phyloP scores from a whole-genome alignment of 179 eudicot species.

The Pouteria campechiana region DNA sequence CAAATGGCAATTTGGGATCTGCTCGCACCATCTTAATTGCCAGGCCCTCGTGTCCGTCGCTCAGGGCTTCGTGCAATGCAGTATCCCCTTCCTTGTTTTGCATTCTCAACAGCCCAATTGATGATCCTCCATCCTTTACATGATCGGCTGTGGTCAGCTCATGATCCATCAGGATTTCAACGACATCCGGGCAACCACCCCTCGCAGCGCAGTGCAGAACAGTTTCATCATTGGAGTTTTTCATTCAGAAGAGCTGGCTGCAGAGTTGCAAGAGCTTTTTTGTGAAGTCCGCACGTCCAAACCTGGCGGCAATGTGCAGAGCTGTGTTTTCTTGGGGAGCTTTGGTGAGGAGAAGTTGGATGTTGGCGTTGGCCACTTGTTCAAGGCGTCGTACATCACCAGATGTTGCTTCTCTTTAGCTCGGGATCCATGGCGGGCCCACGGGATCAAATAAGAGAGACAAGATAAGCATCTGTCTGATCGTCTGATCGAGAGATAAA shows the following conservation, averaged over 20 bases:
- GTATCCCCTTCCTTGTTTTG: conserved; percentile 12
- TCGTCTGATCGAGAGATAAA: too few relatives aligned
- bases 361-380: too few relatives aligned
- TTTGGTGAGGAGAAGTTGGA: not conserved
- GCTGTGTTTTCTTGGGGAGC: conserved; percentile 11
- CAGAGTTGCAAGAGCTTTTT: not conserved
- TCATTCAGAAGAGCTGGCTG: not conserved
- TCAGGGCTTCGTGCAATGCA: conserved; percentile 11
- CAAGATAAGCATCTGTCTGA: too few relatives aligned
- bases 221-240: conserved; percentile 14
- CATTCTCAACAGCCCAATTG: not conserved
- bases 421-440: too few relatives aligned
- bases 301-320: conserved; percentile 12
- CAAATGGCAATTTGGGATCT: not conserved
- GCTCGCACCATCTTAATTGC: not conserved
- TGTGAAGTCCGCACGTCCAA: not conserved
- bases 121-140: not conserved
- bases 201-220: conserved; percentile 17
- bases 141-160: not conserved
- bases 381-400: too few relatives aligned
- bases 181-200: not conserved
- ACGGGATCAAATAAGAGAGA: too few relatives aligned
- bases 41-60: not conserved
- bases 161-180: not conserved
- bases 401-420: too few relatives aligned